Conservation (phyloP, 176 grass and related monocot genomes). For the Lolium rigidum region DNA sequence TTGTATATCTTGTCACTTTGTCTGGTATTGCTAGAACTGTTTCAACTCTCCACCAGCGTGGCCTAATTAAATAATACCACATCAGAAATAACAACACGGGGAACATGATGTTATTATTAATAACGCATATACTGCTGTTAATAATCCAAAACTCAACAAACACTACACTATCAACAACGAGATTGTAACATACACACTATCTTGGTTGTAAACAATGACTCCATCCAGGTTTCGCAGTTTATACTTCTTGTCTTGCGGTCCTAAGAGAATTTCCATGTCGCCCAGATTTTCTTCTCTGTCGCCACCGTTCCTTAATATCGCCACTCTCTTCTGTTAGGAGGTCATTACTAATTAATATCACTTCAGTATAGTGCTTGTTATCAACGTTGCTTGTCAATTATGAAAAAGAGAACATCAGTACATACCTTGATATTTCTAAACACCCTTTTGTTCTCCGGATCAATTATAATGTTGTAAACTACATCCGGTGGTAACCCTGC, state of each 20-base stretch:
- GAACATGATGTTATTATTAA: not conserved
- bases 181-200: not conserved
- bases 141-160: not conserved
- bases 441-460: conserved; percentile 91
- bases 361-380: not conserved
- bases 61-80: too few species aligned
- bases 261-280: conserved; percentile 41
- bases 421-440: conserved; percentile 97
- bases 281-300: conserved; percentile 55
- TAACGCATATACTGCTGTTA: not conserved
- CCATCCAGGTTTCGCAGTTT: not conserved
- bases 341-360: not conserved
- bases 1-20: too few species aligned
- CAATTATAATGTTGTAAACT: conserved; percentile 88
- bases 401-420: not conserved
- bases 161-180: not conserved
- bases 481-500: conserved; percentile 85
- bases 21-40: too few species aligned
- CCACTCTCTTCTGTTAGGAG: not conserved
- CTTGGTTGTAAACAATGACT: not conserved
- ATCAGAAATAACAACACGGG: not conserved
- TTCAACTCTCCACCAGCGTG: too few species aligned
- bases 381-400: not conserved
- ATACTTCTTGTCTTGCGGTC: conserved; percentile 19
- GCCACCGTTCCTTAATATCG: conserved; percentile 82